Evolutionary conservation across 1,139 yeast species (phyloP).

Genomic region (Kurtzmaniella quercitrusa): DNA sequence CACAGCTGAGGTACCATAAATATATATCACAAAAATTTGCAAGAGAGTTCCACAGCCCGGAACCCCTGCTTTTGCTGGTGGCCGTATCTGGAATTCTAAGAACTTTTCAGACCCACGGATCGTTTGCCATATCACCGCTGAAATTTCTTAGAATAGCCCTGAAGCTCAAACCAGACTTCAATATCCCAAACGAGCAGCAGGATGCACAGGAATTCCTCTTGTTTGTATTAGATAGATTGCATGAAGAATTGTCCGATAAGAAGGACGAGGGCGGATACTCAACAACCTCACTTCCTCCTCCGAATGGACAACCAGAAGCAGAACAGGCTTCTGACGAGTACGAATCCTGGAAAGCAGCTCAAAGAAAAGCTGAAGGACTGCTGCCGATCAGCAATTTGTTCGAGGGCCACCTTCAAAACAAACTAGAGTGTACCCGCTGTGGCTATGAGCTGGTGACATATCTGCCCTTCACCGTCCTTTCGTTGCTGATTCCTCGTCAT

Average conservation of each 20-base stretch:
- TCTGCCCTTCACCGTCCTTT: conserved; percentile 59
- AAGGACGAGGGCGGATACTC: conserved; percentile 15
- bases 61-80: conserved; percentile 41
- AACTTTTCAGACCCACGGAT: conserved; percentile 51
- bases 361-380: conserved; percentile 52
- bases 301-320: conserved; percentile 23
- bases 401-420: conserved; percentile 67
- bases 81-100: conserved; percentile 39
- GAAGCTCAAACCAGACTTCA: conserved; percentile 55
- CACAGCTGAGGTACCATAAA: conserved; percentile 36
- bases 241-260: conserved; percentile 53
- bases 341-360: conserved; percentile 52
- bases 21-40: conserved; percentile 31
- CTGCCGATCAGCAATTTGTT: conserved; percentile 63
- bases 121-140: conserved; percentile 60
- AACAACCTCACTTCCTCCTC: background rate
- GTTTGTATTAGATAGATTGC: conserved; percentile 61
- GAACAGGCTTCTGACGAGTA: conserved; percentile 42
- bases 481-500: conserved; percentile 59
- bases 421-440: conserved; percentile 60
- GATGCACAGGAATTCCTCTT: conserved; percentile 75
- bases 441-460: conserved; percentile 54
- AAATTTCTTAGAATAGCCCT: conserved; percentile 56
- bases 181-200: conserved; percentile 70
- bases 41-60: conserved; percentile 17